phyloP scores from a whole-genome alignment of 352 stramenopile species.

The Pythium brassicae region DNA sequence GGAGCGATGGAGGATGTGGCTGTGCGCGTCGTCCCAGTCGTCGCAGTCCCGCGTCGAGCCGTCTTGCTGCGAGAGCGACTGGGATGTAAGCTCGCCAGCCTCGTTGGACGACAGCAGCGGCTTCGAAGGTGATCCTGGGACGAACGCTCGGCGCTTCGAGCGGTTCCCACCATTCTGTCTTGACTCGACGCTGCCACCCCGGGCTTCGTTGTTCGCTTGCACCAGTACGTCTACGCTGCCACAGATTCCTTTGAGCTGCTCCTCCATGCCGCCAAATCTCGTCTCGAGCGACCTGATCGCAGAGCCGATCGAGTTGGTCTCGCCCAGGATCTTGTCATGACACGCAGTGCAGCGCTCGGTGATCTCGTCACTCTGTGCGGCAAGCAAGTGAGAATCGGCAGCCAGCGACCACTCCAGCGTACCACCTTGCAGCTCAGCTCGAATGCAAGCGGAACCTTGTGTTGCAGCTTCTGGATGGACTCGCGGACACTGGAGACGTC shows the following conservation, averaged over 20 bases:
- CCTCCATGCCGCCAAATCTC: conserved; percentile 22
- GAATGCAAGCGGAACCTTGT: conserved; percentile 11
- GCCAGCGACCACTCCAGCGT: background rate
- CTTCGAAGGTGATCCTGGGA: background rate
- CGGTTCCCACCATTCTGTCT: background rate
- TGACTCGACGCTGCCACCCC: background rate
- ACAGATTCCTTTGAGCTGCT: conserved; percentile 20
- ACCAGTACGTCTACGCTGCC: conserved; percentile 23
- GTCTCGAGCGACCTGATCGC: conserved; percentile 19
- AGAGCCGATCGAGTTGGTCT: conserved; percentile 8
- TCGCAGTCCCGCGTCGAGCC: background rate
- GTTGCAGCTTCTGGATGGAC: conserved; percentile 7
- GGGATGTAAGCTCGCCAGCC: conserved; percentile 1
- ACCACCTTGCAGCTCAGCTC: background rate
- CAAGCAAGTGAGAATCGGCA: background rate
- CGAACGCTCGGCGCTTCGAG: conserved; percentile 4
- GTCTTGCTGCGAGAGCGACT: conserved; percentile 4
- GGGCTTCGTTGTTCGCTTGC: conserved; percentile 9
- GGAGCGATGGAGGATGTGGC: conserved; percentile 21
- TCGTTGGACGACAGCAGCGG: background rate
- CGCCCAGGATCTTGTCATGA: conserved; percentile 18
- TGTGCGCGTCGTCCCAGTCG: background rate
- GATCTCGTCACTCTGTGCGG: conserved; percentile 15
- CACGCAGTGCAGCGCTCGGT: conserved; percentile 12
- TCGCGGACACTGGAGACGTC: conserved; percentile 2